Percentiles rank a stretch among this genome's conserved stretches.
phyloP scores from a whole-genome alignment of 2,329 filamentous ascomycete species.

The Ophiostoma triangulosporum region DNA sequence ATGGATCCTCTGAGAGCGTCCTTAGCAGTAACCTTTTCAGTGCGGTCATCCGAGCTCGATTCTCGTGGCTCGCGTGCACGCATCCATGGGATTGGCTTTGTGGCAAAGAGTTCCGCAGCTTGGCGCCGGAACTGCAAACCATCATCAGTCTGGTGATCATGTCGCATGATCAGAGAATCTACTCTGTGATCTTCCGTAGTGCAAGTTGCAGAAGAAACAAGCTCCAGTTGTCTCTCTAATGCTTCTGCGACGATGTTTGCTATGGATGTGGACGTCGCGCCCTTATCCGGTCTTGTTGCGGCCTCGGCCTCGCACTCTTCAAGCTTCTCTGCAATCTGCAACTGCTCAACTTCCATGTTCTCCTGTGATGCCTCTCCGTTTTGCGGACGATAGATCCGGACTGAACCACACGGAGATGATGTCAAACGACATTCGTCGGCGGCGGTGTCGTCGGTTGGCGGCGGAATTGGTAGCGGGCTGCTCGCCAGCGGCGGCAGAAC shows the following conservation, averaged over 20 bases:
- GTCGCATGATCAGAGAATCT: too few species aligned
- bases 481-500: not conserved
- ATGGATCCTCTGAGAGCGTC: not conserved
- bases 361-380: not conserved
- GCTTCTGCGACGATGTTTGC: not conserved
- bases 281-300: not conserved
- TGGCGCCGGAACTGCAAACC: too few species aligned
- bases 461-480: not conserved
- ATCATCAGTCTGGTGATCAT: too few species aligned
- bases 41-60: not conserved
- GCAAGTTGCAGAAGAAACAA: too few species aligned
- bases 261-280: not conserved
- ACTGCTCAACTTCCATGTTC: not conserved
- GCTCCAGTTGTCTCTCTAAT: too few species aligned
- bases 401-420: slow-evolving; percentile 3
- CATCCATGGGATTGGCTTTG: too few species aligned
- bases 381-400: slow-evolving; percentile 2
- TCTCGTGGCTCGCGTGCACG: not conserved
- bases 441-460: not conserved
- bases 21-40: too few species aligned
- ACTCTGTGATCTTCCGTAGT: too few species aligned
- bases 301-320: not conserved
- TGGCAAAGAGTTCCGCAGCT: too few species aligned
- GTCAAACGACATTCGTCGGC: not conserved
- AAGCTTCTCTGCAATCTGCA: not conserved